Evolutionary conservation across 768 basidiomycete genomes (phyloP).

Genomic region (Sistotremastrum suecicum): DNA sequence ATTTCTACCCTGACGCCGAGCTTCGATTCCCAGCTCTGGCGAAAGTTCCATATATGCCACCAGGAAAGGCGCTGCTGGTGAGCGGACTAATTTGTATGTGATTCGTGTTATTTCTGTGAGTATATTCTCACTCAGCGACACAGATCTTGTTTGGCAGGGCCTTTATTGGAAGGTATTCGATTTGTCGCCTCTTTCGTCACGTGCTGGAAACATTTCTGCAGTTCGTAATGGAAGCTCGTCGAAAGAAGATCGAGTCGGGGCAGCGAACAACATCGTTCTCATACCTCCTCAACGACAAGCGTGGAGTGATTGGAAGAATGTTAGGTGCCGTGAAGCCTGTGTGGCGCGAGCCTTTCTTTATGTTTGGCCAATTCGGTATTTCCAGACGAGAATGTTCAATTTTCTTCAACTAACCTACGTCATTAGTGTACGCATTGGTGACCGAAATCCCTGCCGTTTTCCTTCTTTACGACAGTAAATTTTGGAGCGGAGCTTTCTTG

Average conservation of each 20-base stretch:
- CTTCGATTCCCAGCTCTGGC: constrained; percentile 75
- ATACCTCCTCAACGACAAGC: constrained; percentile 78
- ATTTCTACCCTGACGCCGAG: constrained; percentile 74
- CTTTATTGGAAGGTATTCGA: constrained; percentile 75
- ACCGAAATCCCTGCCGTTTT: constrained; percentile 81
- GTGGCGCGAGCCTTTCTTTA: constrained; percentile 61
- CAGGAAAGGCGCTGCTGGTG: constrained; percentile 57
- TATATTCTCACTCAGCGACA: constrained; percentile 2
- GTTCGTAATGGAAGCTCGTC: constrained; percentile 81
- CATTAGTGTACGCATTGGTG: constrained; percentile 63
- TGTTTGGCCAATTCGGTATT: constrained; percentile 71
- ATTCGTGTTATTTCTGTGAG: constrained; percentile 2
- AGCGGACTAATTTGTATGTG: constrained; percentile 73
- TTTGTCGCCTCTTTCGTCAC: not conserved
- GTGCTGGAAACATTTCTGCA: constrained; percentile 12
- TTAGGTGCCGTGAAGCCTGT: constrained; percentile 45
- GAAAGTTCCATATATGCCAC: constrained; percentile 55
- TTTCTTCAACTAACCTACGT: constrained; percentile 1
- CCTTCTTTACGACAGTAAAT: constrained; percentile 64
- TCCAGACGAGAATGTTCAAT: constrained; percentile 2
- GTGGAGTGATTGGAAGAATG: constrained; percentile 62
- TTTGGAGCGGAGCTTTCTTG: constrained; percentile 68
- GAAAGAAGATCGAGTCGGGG: constrained; percentile 82
- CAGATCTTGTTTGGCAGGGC: constrained; percentile 87
- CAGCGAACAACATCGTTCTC: constrained; percentile 85